Conservation (phyloP, 345 rosid genomes). For the Hevea brasiliensis region DNA sequence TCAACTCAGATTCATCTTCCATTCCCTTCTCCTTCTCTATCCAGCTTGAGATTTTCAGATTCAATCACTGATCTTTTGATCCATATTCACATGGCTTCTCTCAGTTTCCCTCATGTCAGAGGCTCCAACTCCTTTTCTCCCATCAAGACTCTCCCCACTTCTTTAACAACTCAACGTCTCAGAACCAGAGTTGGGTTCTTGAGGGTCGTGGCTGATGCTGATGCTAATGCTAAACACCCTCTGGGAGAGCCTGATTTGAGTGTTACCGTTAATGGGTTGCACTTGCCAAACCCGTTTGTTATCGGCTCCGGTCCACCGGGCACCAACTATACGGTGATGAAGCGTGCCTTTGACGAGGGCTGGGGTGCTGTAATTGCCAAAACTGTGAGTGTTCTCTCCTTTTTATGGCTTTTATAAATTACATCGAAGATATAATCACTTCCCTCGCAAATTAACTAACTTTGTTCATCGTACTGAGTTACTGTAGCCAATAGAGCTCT, state of each 20-base stretch:
- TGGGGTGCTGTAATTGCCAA: slow-evolving; percentile 99
- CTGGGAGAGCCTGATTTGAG: slow-evolving; percentile 76
- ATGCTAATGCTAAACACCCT: slow-evolving; percentile 14
- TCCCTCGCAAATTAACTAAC: too few species aligned
- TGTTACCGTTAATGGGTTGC: slow-evolving; percentile 77
- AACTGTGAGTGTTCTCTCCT: slow-evolving; percentile 53
- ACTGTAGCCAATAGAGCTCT: too few species aligned
- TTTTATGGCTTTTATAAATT: background rate
- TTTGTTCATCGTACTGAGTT: too few species aligned
- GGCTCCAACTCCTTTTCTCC: slow-evolving; percentile 35
- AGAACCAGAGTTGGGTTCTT: slow-evolving; percentile 46
- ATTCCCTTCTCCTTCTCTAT: background rate
- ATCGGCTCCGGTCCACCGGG: slow-evolving; percentile 99
- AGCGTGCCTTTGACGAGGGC: slow-evolving; percentile 95
- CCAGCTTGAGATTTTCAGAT: background rate
- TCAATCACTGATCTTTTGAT: background rate
- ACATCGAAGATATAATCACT: background rate
- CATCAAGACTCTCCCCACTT: slow-evolving; percentile 26
- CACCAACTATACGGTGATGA: slow-evolving; percentile 95
- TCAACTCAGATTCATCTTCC: background rate
- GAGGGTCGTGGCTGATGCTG: slow-evolving; percentile 40
- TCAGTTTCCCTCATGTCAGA: slow-evolving; percentile 48
- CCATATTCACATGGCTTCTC: slow-evolving; percentile 46
- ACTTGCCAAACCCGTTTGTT: slow-evolving; percentile 90
- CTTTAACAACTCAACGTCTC: slow-evolving; percentile 26